Evolutionary conservation across 495 filamentous ascomycete genomes (phyloP), one percentile per base, ranked within the genome.

Genomic region (Friedmanniomyces simplex): DNA sequence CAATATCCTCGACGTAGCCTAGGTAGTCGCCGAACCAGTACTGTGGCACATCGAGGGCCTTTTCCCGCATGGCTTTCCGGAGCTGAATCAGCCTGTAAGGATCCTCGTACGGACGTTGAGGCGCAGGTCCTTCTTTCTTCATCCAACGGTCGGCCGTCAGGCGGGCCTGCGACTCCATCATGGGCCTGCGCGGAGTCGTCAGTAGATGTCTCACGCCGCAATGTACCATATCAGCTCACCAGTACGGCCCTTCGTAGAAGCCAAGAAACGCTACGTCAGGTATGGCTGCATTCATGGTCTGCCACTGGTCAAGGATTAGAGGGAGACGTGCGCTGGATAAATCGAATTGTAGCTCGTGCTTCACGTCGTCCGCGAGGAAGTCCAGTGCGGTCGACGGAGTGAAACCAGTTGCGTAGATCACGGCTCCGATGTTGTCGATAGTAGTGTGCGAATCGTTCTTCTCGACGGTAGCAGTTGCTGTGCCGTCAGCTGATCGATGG

Each of bases 111-210:
- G 46, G 43, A 16, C 43, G 24, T 14, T 13, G 48, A 21, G 52
- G 41, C 1, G 57, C 37, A 10, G 47, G n/a, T 14, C n/a, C 16
- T 12, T 2, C 42, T 0, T 46, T 56, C 13, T 21, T 30, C 50
- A 46, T 63, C 75, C 80, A 82, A 16, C 64, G 50, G 4, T 66
- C 55, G 0, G 76, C 77, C 1, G 93, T 64, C 55, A 83, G 81
- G 14, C 82, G 79, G 0, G 88, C 86, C 69, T 95, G 90, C 80
- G 89, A 83, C 65, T 96, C 89, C 77, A 91, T 86, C 0, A 87
- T 79, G n/a, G n/a, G n/a, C n/a, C n/a, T n/a, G n/a, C n/a, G n/a
- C n/a, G n/a, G n/a, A n/a, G n/a, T n/a, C n/a, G n/a, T n/a, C n/a
- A n/a, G n/a, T n/a, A n/a, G n/a, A n/a, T n/a, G n/a, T n/a, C n/a